Evolutionary conservation across 169 alveolate genomes (phyloP).

Genomic region (Cryptosporidium muris): DNA sequence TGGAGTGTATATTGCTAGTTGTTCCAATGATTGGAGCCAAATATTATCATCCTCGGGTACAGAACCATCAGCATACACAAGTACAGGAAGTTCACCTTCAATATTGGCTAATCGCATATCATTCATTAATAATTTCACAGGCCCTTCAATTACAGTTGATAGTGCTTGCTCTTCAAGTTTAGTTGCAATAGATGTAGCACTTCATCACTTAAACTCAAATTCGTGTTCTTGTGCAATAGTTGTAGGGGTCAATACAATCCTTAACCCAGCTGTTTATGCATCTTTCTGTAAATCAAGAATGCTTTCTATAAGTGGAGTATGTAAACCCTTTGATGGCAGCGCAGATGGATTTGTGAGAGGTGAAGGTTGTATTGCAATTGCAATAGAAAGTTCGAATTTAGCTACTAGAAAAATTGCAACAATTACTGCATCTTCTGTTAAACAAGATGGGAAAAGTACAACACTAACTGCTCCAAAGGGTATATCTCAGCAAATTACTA

Average conservation of each 20-base stretch:
- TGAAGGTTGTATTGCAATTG: slow-evolving; percentile 49
- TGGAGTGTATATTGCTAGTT: slow-evolving; percentile 70
- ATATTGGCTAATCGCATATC: slow-evolving; percentile 78
- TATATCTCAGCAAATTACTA: slow-evolving; percentile 31
- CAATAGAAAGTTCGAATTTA: slow-evolving; percentile 14
- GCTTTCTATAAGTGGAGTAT: slow-evolving; percentile 35
- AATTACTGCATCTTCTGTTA: slow-evolving; percentile 54
- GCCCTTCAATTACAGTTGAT: slow-evolving; percentile 80
- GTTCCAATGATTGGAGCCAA: slow-evolving; percentile 71
- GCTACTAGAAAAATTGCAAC: slow-evolving; percentile 57
- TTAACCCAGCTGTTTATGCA: slow-evolving; percentile 49
- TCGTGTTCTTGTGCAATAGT: slow-evolving; percentile 15
- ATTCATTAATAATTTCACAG: slow-evolving; percentile 75
- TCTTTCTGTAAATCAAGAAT: slow-evolving; percentile 56
- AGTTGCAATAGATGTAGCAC: slow-evolving; percentile 78
- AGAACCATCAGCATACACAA: slow-evolving; percentile 69
- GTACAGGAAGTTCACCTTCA: slow-evolving; percentile 77
- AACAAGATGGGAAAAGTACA: slow-evolving; percentile 69
- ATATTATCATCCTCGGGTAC: slow-evolving; percentile 54
- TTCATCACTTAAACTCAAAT: slow-evolving; percentile 21
- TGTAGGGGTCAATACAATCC: slow-evolving; percentile 43
- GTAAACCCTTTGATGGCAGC: slow-evolving; percentile 66
- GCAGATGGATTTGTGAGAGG: slow-evolving; percentile 66
- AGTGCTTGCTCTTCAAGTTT: slow-evolving; percentile 83
- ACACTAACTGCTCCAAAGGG: slow-evolving; percentile 73